Evolutionary conservation across 495 filamentous ascomycete species (phyloP).

Genomic region (Schizothecium vesticola): DNA sequence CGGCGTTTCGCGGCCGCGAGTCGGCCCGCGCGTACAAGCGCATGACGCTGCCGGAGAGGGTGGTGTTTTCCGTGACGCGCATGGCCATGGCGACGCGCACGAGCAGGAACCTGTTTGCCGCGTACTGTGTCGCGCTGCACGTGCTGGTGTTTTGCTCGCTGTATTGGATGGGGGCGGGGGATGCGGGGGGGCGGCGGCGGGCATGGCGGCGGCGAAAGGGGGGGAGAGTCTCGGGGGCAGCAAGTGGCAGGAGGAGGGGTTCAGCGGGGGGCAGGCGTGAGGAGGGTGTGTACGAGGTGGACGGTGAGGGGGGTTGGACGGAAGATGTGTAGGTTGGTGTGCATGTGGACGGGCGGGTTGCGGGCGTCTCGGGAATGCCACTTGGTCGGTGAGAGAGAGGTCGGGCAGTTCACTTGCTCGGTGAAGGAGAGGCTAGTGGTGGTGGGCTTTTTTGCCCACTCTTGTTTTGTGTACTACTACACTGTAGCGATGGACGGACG

Average conservation of each 20-base stretch:
- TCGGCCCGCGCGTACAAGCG: conserved; percentile 87
- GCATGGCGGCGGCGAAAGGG: conserved; percentile 25
- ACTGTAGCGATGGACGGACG: background rate
- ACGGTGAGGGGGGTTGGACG: background rate
- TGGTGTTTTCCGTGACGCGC: conserved; percentile 84
- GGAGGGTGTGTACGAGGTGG: background rate
- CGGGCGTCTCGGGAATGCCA: background rate
- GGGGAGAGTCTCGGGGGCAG: conserved; percentile 16
- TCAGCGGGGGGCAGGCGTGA: conserved; percentile 21
- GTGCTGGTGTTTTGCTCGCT: conserved; percentile 78
- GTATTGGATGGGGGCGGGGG: conserved; percentile 67
- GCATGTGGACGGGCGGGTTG: background rate
- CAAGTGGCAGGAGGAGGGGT: conserved; percentile 37
- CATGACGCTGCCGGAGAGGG: conserved; percentile 85
- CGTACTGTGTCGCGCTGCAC: conserved; percentile 86
- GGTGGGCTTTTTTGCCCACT: background rate
- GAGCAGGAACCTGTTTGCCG: conserved; percentile 91
- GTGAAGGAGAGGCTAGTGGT: background rate
- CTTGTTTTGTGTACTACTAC: background rate
- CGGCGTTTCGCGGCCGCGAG: conserved; percentile 88
- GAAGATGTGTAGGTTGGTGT: background rate
- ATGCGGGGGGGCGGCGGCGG: conserved; percentile 31
- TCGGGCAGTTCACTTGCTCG: too few species aligned
- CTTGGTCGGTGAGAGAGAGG: background rate
- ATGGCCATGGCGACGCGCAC: conserved; percentile 86